Conservation (phyloP, 2,329 filamentous ascomycete genomes). For the Orbilia blumenaviensis region DNA sequence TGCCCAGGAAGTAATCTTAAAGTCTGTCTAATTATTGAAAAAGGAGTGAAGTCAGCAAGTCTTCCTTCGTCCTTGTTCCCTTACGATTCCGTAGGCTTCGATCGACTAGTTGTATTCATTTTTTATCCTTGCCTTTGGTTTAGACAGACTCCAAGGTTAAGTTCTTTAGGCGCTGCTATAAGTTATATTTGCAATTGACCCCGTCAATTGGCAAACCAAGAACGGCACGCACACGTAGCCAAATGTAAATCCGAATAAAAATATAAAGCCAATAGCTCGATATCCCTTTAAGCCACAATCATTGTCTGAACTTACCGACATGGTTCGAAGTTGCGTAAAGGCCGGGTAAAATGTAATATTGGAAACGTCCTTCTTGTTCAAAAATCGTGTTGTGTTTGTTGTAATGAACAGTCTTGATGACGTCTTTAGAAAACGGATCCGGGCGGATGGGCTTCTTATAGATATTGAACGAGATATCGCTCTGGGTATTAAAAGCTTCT, state of each 20-base stretch:
- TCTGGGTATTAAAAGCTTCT: constrained; percentile 19
- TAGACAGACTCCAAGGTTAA: too few species aligned
- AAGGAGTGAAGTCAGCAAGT: not conserved
- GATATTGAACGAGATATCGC: constrained; percentile 1
- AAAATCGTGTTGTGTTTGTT: constrained; percentile 42
- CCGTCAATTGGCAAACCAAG: constrained; percentile 9
- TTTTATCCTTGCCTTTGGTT: too few species aligned
- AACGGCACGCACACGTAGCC: too few species aligned
- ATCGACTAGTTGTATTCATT: not conserved
- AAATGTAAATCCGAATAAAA: constrained; percentile 20
- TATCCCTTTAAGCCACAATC: not conserved
- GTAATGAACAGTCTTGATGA: constrained; percentile 17
- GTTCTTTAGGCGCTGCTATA: too few species aligned
- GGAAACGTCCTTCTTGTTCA: not conserved
- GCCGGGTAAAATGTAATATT: not conserved
- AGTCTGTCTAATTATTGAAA: constrained; percentile 8
- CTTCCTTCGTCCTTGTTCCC: not conserved
- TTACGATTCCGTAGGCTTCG: not conserved
- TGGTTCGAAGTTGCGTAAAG: constrained; percentile 9
- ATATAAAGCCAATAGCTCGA: not conserved
- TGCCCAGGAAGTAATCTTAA: constrained; percentile 40
- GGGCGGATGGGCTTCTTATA: not conserved
- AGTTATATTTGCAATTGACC: too few species aligned
- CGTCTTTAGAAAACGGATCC: constrained; percentile 17
- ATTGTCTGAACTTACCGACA: constrained; percentile 46